These are phyloP conservation scores for Begonia peltatifolia DNA, from an alignment of 306 rosid genomes.

Conservation along the genomic window DNA sequence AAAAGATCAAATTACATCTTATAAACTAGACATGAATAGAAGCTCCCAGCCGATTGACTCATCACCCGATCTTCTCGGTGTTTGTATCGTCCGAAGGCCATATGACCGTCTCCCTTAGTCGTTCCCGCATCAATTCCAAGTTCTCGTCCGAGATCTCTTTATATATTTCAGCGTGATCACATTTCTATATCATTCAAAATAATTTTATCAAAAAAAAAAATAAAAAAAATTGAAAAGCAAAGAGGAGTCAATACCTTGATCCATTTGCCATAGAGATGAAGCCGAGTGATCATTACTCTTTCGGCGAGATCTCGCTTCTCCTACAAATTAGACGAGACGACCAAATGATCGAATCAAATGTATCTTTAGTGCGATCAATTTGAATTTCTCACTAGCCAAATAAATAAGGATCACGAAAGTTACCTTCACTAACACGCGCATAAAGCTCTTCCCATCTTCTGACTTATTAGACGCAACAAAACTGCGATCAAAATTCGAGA, in stretches of 20 bases:
- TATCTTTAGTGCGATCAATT: too few relatives aligned
- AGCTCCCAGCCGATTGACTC: too few relatives aligned
- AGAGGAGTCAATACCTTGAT: constrained; percentile 39
- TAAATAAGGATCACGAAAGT: neutral
- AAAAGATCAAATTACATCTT: too few relatives aligned
- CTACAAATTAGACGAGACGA: constrained; percentile 13
- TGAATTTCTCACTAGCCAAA: too few relatives aligned
- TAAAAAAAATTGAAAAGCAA: neutral
- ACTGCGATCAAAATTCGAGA: constrained; percentile 16
- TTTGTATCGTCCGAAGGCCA: constrained; percentile 95
- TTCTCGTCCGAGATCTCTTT: constrained; percentile 76
- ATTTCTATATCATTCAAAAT: constrained; percentile 29
- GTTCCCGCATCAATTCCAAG: constrained; percentile 87
- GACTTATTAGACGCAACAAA: constrained; percentile 69
- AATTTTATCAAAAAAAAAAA: too few relatives aligned
- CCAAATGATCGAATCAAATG: too few relatives aligned
- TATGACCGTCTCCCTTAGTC: constrained; percentile 85
- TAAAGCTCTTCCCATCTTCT: constrained; percentile 62
- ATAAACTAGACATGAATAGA: too few relatives aligned
- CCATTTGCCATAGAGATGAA: constrained; percentile 91
- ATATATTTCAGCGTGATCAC: constrained; percentile 86
- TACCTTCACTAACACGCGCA: constrained; percentile 74
- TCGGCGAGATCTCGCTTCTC: constrained; percentile 91
- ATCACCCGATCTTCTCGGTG: constrained; percentile 68
- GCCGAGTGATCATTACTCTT: constrained; percentile 94